Conservation (phyloP, 2,329 filamentous ascomycete species). For the Coniella vitis region DNA sequence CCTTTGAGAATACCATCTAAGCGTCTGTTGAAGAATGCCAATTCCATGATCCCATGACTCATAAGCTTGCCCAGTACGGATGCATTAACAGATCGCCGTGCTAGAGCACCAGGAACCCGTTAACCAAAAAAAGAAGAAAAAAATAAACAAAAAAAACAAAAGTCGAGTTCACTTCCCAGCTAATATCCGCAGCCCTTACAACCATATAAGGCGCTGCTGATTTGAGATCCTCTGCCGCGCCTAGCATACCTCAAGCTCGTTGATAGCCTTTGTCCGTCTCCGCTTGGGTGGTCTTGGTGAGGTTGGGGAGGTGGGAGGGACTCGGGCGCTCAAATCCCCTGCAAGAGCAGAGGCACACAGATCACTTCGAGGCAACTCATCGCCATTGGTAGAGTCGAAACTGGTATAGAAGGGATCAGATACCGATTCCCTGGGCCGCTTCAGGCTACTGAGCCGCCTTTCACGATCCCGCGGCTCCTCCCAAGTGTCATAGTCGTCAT, state of each 20-base stretch:
- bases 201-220: no score
- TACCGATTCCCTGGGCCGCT: constrained; percentile 30
- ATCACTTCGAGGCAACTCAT: neutral
- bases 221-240: no score
- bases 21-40: no score
- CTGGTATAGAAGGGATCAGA: constrained; percentile 33
- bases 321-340: constrained; percentile 2
- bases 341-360: neutral
- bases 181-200: no score
- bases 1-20: no score
- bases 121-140: no score
- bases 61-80: no score
- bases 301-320: constrained; percentile 20
- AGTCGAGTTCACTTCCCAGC: no score
- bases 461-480: constrained; percentile 28
- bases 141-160: no score
- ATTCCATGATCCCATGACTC: no score
- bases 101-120: no score
- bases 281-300: constrained; percentile 27
- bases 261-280: constrained; percentile 22
- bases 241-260: constrained; percentile 25
- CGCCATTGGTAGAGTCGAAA: constrained; percentile 25
- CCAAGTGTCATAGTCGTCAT: constrained; percentile 38
- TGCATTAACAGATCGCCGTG: no score
- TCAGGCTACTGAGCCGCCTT: constrained; percentile 17